phyloP scores from a whole-genome alignment of 2,329 filamentous ascomycete species.

The Hirsutella minnesotensis region DNA sequence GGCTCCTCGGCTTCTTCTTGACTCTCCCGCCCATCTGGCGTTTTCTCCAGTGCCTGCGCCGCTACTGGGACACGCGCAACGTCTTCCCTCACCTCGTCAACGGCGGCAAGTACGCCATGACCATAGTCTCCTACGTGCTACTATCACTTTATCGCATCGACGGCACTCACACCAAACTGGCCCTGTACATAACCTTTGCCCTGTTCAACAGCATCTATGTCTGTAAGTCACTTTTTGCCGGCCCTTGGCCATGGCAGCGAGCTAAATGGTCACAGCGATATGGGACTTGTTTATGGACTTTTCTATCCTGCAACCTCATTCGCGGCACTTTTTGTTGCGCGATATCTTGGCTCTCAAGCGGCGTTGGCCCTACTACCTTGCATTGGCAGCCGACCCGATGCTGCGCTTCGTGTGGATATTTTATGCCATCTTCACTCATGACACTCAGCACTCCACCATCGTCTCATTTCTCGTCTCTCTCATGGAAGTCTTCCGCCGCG shows the following conservation, averaged over 20 bases:
- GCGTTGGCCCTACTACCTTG: conserved; percentile 72
- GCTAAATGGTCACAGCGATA: conserved; percentile 36
- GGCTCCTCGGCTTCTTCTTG: conserved; percentile 74
- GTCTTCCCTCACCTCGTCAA: conserved; percentile 89
- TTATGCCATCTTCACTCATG: conserved; percentile 71
- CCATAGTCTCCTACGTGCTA: conserved; percentile 66
- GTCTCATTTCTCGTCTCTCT: conserved; percentile 71
- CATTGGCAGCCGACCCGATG: conserved; percentile 74
- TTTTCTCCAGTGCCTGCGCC: conserved; percentile 77
- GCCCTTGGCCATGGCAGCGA: not conserved
- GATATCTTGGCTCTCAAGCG: conserved; percentile 70
- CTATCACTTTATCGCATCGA: conserved; percentile 77
- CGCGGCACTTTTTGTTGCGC: conserved; percentile 56
- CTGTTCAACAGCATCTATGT: conserved; percentile 74
- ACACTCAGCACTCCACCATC: conserved; percentile 72
- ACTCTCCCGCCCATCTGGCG: conserved; percentile 83
- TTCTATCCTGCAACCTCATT: conserved; percentile 70
- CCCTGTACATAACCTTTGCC: conserved; percentile 69
- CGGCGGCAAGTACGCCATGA: conserved; percentile 80
- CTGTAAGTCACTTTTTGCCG: conserved; percentile 36
- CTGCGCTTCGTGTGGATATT: conserved; percentile 91
- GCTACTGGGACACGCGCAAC: conserved; percentile 77
- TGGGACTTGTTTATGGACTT: conserved; percentile 98
- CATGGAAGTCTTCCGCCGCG: conserved; percentile 71
- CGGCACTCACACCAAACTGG: conserved; percentile 41